Conservation (phyloP, 768 basidiomycete species). For the Fomitopsis serialis region DNA sequence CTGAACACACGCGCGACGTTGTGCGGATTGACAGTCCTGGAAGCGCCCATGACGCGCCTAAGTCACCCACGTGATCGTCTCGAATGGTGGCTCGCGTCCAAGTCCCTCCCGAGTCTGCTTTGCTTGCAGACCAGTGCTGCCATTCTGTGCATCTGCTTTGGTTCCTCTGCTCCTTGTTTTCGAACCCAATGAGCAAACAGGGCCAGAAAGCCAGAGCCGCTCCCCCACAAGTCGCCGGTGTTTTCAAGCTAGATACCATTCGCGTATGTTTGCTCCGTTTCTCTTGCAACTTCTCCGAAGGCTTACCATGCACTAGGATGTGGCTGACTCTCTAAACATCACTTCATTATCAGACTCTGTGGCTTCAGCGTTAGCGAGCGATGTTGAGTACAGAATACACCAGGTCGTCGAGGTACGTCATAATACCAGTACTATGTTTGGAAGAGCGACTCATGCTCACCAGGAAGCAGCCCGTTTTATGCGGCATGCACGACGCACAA, state of each 20-base stretch:
- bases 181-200: conserved; percentile 15
- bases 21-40: no score
- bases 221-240: conserved; percentile 15
- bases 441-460: conserved; percentile 3
- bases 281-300: conserved; percentile 6
- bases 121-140: no score
- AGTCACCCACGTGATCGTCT: no score
- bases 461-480: conserved; percentile 96
- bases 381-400: conserved; percentile 95
- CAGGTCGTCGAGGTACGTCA: conserved; percentile 81
- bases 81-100: no score
- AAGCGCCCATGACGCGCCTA: no score
- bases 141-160: no score
- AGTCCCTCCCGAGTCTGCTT: no score
- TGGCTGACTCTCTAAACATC: conserved; percentile 83
- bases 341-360: conserved; percentile 70
- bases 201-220: conserved; percentile 10
- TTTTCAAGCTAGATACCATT: conserved; percentile 26
- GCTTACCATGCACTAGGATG: conserved; percentile 52
- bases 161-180: no score
- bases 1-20: no score
- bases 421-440: neutral
- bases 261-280: conserved; percentile 18
- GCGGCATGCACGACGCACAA: conserved; percentile 89
- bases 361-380: conserved; percentile 82